A percentile compares a stretch with the other conserved stretches of the same genome.
These are phyloP conservation scores for Candida anutae DNA, from an alignment of 1,139 yeast species.

Conservation along the genomic window DNA sequence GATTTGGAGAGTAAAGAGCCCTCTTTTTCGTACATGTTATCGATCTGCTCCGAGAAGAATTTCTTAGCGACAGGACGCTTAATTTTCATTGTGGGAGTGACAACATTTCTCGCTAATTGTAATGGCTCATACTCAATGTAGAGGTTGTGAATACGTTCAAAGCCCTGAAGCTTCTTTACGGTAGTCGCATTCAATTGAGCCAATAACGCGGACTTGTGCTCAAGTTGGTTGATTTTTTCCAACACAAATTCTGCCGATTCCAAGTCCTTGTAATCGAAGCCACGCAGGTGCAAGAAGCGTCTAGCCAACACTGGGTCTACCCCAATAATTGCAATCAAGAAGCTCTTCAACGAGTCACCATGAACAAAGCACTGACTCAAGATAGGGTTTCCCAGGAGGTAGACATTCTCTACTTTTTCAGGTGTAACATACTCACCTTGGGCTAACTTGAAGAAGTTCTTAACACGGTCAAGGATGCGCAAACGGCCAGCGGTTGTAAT, in stretches of 20 bases:
- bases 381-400: conserved; percentile 12
- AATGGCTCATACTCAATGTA: conserved; percentile 19
- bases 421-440: conserved; percentile 23
- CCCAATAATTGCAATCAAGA: conserved; percentile 16
- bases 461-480: conserved; percentile 19
- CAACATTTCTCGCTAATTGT: conserved; percentile 14
- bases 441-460: conserved; percentile 23
- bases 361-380: conserved; percentile 15
- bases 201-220: conserved; percentile 7
- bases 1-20: conserved; percentile 9
- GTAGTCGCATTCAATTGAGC: conserved; percentile 6
- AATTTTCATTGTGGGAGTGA: conserved; percentile 21
- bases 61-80: conserved; percentile 18
- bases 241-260: conserved; percentile 10
- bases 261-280: conserved; percentile 9
- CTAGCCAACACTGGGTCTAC: conserved; percentile 13
- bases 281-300: conserved; percentile 10
- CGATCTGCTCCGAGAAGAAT: conserved; percentile 13
- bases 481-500: conserved; percentile 11
- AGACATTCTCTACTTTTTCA: conserved; percentile 17
- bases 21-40: conserved; percentile 14
- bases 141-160: conserved; percentile 17
- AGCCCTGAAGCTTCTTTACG: conserved; percentile 12
- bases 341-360: conserved; percentile 16
- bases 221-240: conserved; percentile 9